Percentiles rank a stretch among this genome's conserved stretches.
Evolutionary conservation across 352 stramenopile genomes (phyloP).

Genomic region (Lagenidium giganteum): DNA sequence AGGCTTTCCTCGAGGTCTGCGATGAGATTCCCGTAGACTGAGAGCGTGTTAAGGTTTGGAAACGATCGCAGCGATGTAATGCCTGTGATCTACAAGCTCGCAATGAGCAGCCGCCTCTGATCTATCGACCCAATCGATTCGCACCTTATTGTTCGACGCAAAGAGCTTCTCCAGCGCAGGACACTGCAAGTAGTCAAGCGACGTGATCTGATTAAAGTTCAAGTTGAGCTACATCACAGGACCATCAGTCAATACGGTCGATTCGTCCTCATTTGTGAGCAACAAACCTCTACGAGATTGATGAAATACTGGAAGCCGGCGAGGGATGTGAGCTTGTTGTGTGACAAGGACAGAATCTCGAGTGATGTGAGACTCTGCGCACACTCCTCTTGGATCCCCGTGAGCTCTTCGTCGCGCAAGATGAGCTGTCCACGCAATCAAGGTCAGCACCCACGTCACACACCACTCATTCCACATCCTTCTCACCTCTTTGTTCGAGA

Average conservation of each 20-base stretch:
- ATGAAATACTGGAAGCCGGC: conserved; percentile 59
- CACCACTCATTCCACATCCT: background rate
- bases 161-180: conserved; percentile 31
- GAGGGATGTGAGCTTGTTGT: conserved; percentile 62
- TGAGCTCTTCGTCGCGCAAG: conserved; percentile 55
- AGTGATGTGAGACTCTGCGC: conserved; percentile 49
- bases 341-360: conserved; percentile 78
- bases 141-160: conserved; percentile 25
- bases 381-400: conserved; percentile 40
- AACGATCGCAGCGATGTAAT: conserved; percentile 20
- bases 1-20: conserved; percentile 17
- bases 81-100: conserved; percentile 15
- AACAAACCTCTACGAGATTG: conserved; percentile 65
- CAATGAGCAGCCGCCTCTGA: background rate
- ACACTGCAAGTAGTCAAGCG: conserved; percentile 25
- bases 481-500: conserved; percentile 55
- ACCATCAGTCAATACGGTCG: background rate
- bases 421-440: conserved; percentile 58
- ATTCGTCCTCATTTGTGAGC: background rate
- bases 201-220: conserved; percentile 38
- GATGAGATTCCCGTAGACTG: conserved; percentile 26
- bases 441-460: background rate
- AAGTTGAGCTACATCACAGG: conserved; percentile 24
- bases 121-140: background rate
- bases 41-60: conserved; percentile 23